Base-by-base conservation (phyloP, 305 asterid species). In the Rubia peregrina region DNA sequence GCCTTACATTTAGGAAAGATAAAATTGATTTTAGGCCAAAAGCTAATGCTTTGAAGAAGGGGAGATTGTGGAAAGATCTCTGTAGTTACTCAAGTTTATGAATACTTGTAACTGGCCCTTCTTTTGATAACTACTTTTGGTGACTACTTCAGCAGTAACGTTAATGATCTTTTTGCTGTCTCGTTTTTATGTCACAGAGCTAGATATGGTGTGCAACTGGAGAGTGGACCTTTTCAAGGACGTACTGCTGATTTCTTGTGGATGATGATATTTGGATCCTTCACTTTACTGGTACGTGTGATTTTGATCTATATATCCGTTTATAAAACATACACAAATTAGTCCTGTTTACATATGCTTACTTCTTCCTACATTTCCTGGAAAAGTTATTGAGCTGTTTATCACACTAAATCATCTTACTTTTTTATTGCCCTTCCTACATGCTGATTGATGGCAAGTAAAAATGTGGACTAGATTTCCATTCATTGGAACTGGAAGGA, bases 221-320 rank as follows among this genome's bases (percentile, higher is more conserved):
- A 94, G 80, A 81, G 66, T 74, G 97, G 91, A 76, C 95, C 98
- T 66, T 94, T 88, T 73, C 78, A 86, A 77, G 85, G 95, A 72
- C 98, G 97, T 76, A 89, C 99, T 67, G 95, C 99, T 66, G 99
- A 94, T 84, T 94, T 94, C 84, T 80, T 94, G 87, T 91, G 98
- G 98, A 94, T 94, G 99, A 86, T 91, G 94, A 69, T 94, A 73
- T 87, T 91, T 85, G 98, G 99, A 82, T 90, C 97, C 69, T 61
- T 90, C 70, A 72, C 92, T 38, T 69, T 91, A 70, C 74, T 91
- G 97, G 98, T 91, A 74, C 46, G 88, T 74, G 56, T 51, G 6
- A 43, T 73, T 56, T 46, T 22, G 17, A 17, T 65, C 21, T 53
- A 19, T 61, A 30, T 40, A 12, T 75, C 13, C 71, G 40, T 40